Conservation (phyloP, 306 rosid genomes). For the Fragaria nilgerrensis region DNA sequence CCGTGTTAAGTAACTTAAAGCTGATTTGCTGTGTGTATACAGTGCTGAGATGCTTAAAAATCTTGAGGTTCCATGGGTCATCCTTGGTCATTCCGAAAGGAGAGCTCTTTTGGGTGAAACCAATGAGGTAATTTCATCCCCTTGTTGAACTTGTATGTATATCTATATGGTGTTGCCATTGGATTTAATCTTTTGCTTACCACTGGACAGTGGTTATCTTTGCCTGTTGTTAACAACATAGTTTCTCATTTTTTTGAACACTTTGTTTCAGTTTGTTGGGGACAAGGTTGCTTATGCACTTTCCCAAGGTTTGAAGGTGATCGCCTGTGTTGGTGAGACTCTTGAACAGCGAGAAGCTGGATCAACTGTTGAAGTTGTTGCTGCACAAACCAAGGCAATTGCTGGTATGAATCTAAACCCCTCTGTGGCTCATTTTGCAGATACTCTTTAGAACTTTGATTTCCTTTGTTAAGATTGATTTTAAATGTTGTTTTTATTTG, state of each 20-base stretch:
- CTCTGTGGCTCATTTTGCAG: background rate
- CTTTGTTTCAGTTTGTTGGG: slow-evolving; percentile 58
- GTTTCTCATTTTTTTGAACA: background rate
- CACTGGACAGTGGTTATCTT: background rate
- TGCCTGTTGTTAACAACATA: background rate
- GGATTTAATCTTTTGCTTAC: background rate
- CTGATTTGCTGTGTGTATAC: slow-evolving; percentile 5
- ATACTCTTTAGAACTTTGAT: background rate
- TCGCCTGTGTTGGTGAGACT: slow-evolving; percentile 88
- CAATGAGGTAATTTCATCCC: slow-evolving; percentile 50
- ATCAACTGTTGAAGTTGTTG: slow-evolving; percentile 53
- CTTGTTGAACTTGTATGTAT: background rate
- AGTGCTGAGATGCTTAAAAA: slow-evolving; percentile 86
- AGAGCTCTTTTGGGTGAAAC: slow-evolving; percentile 66
- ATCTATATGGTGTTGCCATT: background rate
- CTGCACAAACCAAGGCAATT: slow-evolving; percentile 89
- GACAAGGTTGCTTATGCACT: slow-evolving; percentile 89
- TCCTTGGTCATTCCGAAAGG: slow-evolving; percentile 80
- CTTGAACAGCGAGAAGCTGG: slow-evolving; percentile 86
- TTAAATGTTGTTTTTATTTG: slow-evolving; percentile 26
- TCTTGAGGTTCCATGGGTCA: slow-evolving; percentile 76
- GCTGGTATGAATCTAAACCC: slow-evolving; percentile 43
- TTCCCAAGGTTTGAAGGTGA: slow-evolving; percentile 73
- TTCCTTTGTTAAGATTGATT: background rate
- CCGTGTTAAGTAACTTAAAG: background rate